These are phyloP conservation scores for Grammothele lineata DNA, from an alignment of 768 basidiomycete genomes.

Conservation along the genomic window DNA sequence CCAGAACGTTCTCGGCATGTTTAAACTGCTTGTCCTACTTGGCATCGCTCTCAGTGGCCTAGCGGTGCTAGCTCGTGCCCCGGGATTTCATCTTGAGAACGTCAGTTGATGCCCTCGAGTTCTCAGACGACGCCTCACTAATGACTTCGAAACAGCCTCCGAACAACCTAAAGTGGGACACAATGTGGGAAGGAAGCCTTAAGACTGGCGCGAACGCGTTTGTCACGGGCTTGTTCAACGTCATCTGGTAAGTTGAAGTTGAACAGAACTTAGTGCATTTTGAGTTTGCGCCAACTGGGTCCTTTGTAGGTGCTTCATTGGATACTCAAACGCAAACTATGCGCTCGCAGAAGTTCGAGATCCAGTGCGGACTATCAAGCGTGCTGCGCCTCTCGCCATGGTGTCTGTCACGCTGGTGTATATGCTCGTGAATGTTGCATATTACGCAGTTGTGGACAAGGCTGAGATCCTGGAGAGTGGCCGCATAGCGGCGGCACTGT, in stretches of 20 bases:
- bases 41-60: slow-evolving; percentile 52
- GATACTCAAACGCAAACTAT: slow-evolving; percentile 74
- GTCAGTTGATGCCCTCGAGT: slow-evolving; percentile 25
- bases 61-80: slow-evolving; percentile 42
- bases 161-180: slow-evolving; percentile 54
- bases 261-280: background rate
- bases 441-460: slow-evolving; percentile 71
- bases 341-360: slow-evolving; percentile 67
- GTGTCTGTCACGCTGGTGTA: slow-evolving; percentile 55
- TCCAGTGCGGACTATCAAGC: slow-evolving; percentile 66
- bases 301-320: slow-evolving; percentile 62
- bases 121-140: background rate
- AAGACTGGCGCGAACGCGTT: slow-evolving; percentile 52
- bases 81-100: slow-evolving; percentile 46
- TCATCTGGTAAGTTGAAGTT: slow-evolving; percentile 61
- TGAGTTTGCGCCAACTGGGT: too few species aligned
- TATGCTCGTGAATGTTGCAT: slow-evolving; percentile 64
- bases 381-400: slow-evolving; percentile 67
- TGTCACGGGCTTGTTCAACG: slow-evolving; percentile 60
- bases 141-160: slow-evolving; percentile 28
- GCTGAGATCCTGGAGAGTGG: slow-evolving; percentile 61
- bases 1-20: slow-evolving; percentile 58
- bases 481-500: slow-evolving; percentile 67
- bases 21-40: slow-evolving; percentile 55
- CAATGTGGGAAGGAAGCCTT: slow-evolving; percentile 60